Percentiles rank a stretch among this genome's conserved stretches.
These are phyloP conservation scores for Plasmodium knowlesi DNA, from an alignment of 169 alveolate genomes.

Conservation along the genomic window DNA sequence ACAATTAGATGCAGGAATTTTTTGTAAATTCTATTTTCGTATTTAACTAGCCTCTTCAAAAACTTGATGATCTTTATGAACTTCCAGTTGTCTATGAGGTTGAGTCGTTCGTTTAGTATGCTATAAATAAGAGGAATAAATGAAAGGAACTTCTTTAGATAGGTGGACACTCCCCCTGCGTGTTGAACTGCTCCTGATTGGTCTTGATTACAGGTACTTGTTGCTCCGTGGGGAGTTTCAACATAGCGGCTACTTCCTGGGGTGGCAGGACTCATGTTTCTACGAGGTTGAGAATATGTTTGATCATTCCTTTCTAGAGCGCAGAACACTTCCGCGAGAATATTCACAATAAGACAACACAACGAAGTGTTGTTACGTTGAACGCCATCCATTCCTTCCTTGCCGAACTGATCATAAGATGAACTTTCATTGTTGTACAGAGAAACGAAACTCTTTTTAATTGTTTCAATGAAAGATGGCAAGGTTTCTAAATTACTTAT, in stretches of 20 bases:
- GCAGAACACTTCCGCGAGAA: constrained; percentile 40
- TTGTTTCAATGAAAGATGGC: constrained; percentile 7
- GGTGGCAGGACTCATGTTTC: no score
- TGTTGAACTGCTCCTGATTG: background rate
- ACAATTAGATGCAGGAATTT: constrained; percentile 44
- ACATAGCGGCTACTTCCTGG: no score
- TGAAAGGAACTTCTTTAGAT: constrained; percentile 25
- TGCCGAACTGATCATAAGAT: constrained; percentile 6
- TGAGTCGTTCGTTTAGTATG: constrained; percentile 28
- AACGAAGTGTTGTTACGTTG: constrained; percentile 16
- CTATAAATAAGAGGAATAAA: constrained; percentile 47
- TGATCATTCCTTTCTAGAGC: background rate
- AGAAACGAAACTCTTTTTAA: constrained; percentile 21
- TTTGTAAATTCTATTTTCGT: constrained; percentile 43
- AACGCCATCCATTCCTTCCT: background rate
- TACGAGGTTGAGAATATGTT: no score
- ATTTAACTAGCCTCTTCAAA: constrained; percentile 23
- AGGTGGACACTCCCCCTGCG: background rate
- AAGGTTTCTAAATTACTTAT: constrained; percentile 20
- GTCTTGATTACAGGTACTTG: background rate
- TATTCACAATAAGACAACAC: constrained; percentile 44
- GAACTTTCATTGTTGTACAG: constrained; percentile 19
- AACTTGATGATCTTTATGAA: constrained; percentile 32
- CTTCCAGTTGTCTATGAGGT: constrained; percentile 49
- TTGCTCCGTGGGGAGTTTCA: background rate